Conservation (phyloP, 2,329 filamentous ascomycete species). For the Claviceps purpurea region DNA sequence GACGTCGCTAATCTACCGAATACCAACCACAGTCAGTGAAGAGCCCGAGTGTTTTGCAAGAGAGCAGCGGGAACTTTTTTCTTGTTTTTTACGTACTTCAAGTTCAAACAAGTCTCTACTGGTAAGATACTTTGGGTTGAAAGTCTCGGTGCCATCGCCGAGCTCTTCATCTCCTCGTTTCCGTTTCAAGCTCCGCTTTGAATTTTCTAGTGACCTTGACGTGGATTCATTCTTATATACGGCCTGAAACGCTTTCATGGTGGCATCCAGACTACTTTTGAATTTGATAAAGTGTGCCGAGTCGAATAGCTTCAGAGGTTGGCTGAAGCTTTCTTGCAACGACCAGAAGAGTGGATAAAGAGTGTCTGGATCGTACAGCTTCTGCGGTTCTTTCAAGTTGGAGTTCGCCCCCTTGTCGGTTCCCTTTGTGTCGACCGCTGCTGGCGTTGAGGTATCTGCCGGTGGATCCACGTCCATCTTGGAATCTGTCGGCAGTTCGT, state of each 20-base stretch:
- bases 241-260: conserved; percentile 39
- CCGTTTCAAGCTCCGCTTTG: conserved; percentile 53
- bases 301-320: conserved; percentile 74
- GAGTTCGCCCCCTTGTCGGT: conserved; percentile 26
- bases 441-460: conserved; percentile 18
- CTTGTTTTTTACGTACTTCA: conserved; percentile 44
- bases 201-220: conserved; percentile 46
- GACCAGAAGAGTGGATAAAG: conserved; percentile 93
- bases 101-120: conserved; percentile 91
- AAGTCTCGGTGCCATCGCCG: conserved; percentile 37
- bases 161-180: conserved; percentile 46
- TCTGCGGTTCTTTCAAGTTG: conserved; percentile 33
- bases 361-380: conserved; percentile 49
- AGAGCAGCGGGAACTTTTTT: not conserved
- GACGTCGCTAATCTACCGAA: conserved; percentile 66
- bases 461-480: conserved; percentile 54
- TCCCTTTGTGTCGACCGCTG: conserved; percentile 9
- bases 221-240: conserved; percentile 36
- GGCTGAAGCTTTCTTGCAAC: conserved; percentile 80
- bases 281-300: conserved; percentile 62
- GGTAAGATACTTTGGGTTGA: conserved; percentile 98
- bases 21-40: not conserved
- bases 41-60: not conserved
- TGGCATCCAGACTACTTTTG: conserved; percentile 60
- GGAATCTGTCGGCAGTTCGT: conserved; percentile 8